A percentile compares a stretch with the other conserved stretches of the same genome.
phyloP scores from a whole-genome alignment of 2,329 filamentous ascomycete genomes.

The Beauveria rudraprayagi region DNA sequence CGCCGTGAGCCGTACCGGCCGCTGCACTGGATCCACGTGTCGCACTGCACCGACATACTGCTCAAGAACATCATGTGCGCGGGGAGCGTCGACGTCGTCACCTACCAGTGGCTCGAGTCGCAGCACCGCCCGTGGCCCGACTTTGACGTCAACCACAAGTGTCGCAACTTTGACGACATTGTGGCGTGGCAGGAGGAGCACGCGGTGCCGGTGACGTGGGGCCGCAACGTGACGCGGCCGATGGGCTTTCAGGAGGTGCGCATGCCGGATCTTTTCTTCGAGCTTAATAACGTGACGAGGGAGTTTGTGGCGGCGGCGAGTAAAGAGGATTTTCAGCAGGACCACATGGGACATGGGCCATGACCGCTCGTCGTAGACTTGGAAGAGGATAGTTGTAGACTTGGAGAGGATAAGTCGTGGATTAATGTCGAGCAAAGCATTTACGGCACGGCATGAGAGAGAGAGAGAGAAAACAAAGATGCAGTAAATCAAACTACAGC shows the following conservation, averaged over 20 bases:
- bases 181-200: conserved; percentile 14
- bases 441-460: not conserved
- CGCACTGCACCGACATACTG: conserved; percentile 15
- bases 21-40: conserved; percentile 11
- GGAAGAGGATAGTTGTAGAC: too few species aligned
- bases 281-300: conserved; percentile 1
- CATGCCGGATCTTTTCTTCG: conserved; percentile 1
- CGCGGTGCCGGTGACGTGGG: conserved; percentile 1
- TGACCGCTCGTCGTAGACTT: not conserved
- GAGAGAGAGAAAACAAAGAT: not conserved
- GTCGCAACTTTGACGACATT: conserved; percentile 15
- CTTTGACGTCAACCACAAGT: conserved; percentile 16
- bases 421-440: too few species aligned
- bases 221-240: conserved; percentile 1
- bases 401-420: too few species aligned
- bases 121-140: conserved; percentile 13
- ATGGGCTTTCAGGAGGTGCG: not conserved
- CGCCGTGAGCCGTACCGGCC: not conserved
- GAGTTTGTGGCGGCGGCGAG: not conserved
- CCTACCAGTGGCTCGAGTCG: conserved; percentile 14
- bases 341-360: not conserved
- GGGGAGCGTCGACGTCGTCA: conserved; percentile 13
- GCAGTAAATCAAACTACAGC: conserved; percentile 4
- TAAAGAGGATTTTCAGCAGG: not conserved
- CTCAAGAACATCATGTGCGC: conserved; percentile 16